Conservation (phyloP, 1,284 basidiomycete genomes). For the Cryptococcus deneoformans region DNA sequence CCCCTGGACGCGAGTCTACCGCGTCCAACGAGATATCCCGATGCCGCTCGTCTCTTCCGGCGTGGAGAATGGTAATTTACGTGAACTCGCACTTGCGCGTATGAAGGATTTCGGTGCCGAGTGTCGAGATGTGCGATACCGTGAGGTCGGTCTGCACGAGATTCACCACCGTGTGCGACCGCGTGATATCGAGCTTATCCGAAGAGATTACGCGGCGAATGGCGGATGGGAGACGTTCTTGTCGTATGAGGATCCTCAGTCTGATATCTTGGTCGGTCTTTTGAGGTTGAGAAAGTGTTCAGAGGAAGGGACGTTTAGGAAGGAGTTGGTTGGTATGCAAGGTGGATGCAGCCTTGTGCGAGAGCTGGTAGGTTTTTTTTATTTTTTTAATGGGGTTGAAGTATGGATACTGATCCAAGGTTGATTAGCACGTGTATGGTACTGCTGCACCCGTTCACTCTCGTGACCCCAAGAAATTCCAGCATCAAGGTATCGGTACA, state of each 20-base stretch:
- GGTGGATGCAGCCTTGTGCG: slow-evolving; percentile 90
- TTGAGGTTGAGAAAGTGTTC: slow-evolving; percentile 92
- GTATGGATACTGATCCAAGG: neutral
- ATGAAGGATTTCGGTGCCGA: slow-evolving; percentile 99
- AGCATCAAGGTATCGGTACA: slow-evolving; percentile 97
- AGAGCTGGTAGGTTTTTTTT: slow-evolving; percentile 59
- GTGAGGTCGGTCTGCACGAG: slow-evolving; percentile 98
- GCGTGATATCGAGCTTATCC: slow-evolving; percentile 93
- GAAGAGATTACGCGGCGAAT: slow-evolving; percentile 95
- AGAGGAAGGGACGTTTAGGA: slow-evolving; percentile 92
- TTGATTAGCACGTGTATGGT: slow-evolving; percentile 81
- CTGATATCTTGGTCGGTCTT: slow-evolving; percentile 93
- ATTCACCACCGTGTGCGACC: slow-evolving; percentile 98
- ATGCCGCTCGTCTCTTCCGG: slow-evolving; percentile 93
- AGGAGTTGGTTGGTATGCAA: slow-evolving; percentile 76
- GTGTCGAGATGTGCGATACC: slow-evolving; percentile 95
- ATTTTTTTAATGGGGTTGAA: neutral
- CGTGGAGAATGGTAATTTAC: slow-evolving; percentile 97
- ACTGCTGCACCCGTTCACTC: slow-evolving; percentile 97
- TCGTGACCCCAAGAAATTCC: slow-evolving; percentile 96
- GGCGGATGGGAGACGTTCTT: slow-evolving; percentile 99
- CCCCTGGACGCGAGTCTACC: slow-evolving; percentile 98
- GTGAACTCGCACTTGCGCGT: slow-evolving; percentile 91
- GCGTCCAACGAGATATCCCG: slow-evolving; percentile 97
- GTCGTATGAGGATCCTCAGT: slow-evolving; percentile 96